Conservation (phyloP, 2,329 filamentous ascomycete species). For the Sporothrix protearum region DNA sequence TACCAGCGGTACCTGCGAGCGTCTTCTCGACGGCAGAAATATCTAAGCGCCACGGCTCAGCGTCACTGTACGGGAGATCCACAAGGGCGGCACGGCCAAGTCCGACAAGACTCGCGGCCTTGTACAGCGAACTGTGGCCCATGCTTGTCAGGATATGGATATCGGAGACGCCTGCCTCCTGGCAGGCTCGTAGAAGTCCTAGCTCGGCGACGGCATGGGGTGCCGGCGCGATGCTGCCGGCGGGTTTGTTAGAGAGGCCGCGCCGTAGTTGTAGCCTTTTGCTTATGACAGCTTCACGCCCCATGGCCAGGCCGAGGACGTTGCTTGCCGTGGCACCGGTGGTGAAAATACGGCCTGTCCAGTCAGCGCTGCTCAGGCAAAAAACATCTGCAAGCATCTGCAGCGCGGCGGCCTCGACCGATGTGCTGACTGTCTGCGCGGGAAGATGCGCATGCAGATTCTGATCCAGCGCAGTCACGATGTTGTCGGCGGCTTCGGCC, state of each 20-base stretch:
- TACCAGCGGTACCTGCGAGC: slow-evolving; percentile 42
- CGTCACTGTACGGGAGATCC: slow-evolving; percentile 50
- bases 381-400: slow-evolving; percentile 66
- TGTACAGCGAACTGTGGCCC: slow-evolving; percentile 78
- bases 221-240: not conserved
- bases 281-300: slow-evolving; percentile 60
- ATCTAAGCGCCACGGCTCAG: slow-evolving; percentile 67
- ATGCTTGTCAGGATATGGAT: slow-evolving; percentile 77
- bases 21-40: slow-evolving; percentile 60
- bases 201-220: slow-evolving; percentile 56
- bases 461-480: slow-evolving; percentile 79
- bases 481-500: slow-evolving; percentile 75
- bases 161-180: slow-evolving; percentile 58
- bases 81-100: slow-evolving; percentile 68
- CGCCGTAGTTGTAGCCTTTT: slow-evolving; percentile 24
- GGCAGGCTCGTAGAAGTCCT: slow-evolving; percentile 66
- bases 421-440: slow-evolving; percentile 68
- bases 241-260: slow-evolving; percentile 32
- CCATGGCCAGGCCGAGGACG: slow-evolving; percentile 68
- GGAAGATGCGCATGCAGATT: slow-evolving; percentile 82
- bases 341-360: slow-evolving; percentile 55
- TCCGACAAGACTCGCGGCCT: slow-evolving; percentile 79
- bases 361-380: slow-evolving; percentile 51
- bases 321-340: slow-evolving; percentile 72
- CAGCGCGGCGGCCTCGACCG: slow-evolving; percentile 71